Conservation (phyloP, 441 rosid species). For the Pelargonium citronellum region DNA sequence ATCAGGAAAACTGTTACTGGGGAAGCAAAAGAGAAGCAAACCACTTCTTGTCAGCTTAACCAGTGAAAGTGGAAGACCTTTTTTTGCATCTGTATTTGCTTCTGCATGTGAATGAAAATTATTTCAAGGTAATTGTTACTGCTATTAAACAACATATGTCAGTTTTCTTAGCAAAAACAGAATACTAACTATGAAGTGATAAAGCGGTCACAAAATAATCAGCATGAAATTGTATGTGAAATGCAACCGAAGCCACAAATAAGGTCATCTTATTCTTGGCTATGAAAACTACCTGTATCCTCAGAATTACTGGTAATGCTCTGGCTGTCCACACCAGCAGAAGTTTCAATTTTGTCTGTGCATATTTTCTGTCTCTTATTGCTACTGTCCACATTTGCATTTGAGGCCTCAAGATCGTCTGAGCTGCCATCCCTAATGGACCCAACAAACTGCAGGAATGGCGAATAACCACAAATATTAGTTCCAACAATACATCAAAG, state of each 20-base stretch:
- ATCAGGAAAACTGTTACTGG: conserved; percentile 34
- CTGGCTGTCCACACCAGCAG: conserved; percentile 19
- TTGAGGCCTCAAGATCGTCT: conserved; percentile 25
- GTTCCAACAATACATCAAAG: neutral
- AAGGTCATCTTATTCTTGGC: conserved; percentile 9
- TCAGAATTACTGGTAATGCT: conserved; percentile 22
- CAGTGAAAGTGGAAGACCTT: conserved; percentile 46
- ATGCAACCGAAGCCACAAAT: conserved; percentile 1
- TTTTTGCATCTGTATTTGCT: conserved; percentile 26
- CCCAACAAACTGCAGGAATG: conserved; percentile 39
- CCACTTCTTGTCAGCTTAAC: conserved; percentile 84
- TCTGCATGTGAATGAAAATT: conserved; percentile 22
- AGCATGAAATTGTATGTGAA: neutral
- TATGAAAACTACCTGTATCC: conserved; percentile 31
- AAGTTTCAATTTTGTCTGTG: conserved; percentile 30
- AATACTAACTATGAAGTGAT: conserved; percentile 1
- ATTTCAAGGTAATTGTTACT: conserved; percentile 29
- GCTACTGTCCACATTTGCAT: conserved; percentile 16
- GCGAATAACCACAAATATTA: neutral
- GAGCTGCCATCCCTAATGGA: conserved; percentile 21
- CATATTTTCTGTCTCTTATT: conserved; percentile 58
- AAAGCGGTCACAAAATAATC: neutral
- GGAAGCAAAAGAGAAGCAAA: conserved; percentile 64
- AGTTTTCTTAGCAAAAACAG: neutral
- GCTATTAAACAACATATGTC: conserved; percentile 18